These are phyloP conservation scores for Barnettozyma californica DNA, from an alignment of 805 yeast genomes.

Conservation along the genomic window DNA sequence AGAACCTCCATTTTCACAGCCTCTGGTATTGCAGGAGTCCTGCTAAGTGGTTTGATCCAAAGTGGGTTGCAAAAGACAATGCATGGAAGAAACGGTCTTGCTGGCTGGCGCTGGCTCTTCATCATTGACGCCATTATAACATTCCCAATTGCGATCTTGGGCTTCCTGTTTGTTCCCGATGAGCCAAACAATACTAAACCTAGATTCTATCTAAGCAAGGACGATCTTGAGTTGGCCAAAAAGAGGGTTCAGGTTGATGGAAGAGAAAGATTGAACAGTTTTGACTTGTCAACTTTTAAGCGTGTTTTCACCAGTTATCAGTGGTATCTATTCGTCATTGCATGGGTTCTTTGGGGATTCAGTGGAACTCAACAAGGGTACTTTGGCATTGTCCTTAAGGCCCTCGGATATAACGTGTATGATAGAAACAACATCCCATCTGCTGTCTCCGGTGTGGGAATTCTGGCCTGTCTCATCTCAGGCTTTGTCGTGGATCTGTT, in stretches of 20 bases:
- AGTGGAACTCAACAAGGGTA: constrained; percentile 10
- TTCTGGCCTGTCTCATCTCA: constrained; percentile 13
- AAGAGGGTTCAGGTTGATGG: constrained; percentile 14
- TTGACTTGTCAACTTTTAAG: constrained; percentile 13
- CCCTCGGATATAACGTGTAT: constrained; percentile 18
- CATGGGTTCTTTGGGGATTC: constrained; percentile 14
- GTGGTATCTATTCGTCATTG: constrained; percentile 18
- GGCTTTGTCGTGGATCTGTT: constrained; percentile 18
- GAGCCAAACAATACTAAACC: constrained; percentile 21
- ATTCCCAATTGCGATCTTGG: constrained; percentile 7
- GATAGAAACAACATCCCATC: constrained; percentile 23
- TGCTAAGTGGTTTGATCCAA: constrained; percentile 34
- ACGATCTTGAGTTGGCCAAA: constrained; percentile 14
- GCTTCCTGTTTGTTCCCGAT: constrained; percentile 33
- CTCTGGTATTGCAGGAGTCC: constrained; percentile 8
- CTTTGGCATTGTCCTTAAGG: constrained; percentile 18
- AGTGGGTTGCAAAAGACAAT: constrained; percentile 8
- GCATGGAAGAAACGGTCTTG: constrained; percentile 1
- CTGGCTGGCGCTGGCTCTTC: constrained; percentile 14
- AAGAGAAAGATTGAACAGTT: constrained; percentile 13
- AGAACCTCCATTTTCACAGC: constrained; percentile 30
- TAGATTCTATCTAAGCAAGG: constrained; percentile 4
- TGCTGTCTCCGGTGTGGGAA: constrained; percentile 16
- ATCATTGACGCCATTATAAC: constrained; percentile 12
- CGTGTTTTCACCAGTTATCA: constrained; percentile 17